These are phyloP conservation scores for Raphanus raphanistrum DNA, from an alignment of 345 rosid genomes.

Conservation along the genomic window DNA sequence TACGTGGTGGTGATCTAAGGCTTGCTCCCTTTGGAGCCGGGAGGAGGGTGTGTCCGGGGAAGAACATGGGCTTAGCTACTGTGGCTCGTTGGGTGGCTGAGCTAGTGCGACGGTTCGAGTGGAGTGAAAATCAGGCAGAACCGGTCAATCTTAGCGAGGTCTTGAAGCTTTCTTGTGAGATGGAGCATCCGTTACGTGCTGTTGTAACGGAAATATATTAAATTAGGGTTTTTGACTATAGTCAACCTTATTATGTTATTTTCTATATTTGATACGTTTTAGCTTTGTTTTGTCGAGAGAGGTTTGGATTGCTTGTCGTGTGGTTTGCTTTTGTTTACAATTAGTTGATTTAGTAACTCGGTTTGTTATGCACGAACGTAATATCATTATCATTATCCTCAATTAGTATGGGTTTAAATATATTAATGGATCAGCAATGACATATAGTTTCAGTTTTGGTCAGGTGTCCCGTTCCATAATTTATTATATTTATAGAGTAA, in stretches of 20 bases:
- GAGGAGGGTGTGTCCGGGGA: constrained; percentile 87
- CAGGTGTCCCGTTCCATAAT: no score
- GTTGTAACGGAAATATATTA: constrained; percentile 40
- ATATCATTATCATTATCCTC: not conserved
- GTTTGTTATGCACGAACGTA: constrained; percentile 7
- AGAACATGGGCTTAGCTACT: constrained; percentile 66
- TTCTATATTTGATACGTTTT: not conserved
- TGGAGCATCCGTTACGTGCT: constrained; percentile 70
- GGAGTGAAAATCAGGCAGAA: constrained; percentile 45
- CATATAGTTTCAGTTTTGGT: not conserved
- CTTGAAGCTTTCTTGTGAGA: constrained; percentile 84
- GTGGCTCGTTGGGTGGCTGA: constrained; percentile 80
- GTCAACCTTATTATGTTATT: not conserved
- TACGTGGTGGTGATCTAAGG: constrained; percentile 66
- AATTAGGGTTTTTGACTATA: constrained; percentile 26
- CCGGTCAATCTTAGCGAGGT: constrained; percentile 70
- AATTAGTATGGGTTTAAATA: not conserved
- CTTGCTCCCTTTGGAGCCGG: constrained; percentile 95
- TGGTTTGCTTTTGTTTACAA: not conserved
- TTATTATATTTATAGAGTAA: no score
- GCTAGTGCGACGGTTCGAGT: constrained; percentile 56
- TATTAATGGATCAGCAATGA: not conserved
- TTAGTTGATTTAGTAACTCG: not conserved
- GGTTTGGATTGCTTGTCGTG: constrained; percentile 19
- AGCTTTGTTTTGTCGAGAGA: not conserved